Evolutionary conservation across 805 yeast genomes (phyloP).

Genomic region (Cyberlindnera saturnus): DNA sequence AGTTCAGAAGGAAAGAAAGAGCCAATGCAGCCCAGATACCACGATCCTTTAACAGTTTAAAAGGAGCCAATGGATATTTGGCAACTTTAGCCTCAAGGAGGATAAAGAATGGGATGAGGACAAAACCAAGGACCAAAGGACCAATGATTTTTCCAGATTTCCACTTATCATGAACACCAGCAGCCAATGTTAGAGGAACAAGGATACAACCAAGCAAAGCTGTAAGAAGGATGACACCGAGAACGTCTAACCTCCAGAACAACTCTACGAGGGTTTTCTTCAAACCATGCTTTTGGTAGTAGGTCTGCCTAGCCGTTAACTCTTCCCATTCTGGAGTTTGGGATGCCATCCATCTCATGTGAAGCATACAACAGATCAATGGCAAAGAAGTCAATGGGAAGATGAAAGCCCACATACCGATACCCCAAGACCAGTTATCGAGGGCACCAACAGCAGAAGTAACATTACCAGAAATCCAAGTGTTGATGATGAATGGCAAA

Average conservation of each 20-base stretch:
- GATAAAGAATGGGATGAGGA: slow-evolving; percentile 50
- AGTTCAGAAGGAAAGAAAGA: slow-evolving; percentile 52
- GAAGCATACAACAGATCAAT: slow-evolving; percentile 42
- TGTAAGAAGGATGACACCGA: slow-evolving; percentile 53
- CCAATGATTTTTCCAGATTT: slow-evolving; percentile 53
- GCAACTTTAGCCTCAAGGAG: slow-evolving; percentile 56
- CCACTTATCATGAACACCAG: slow-evolving; percentile 56
- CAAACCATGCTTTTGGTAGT: slow-evolving; percentile 32
- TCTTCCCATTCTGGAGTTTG: slow-evolving; percentile 45
- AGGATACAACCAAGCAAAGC: slow-evolving; percentile 57
- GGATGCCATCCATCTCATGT: slow-evolving; percentile 50
- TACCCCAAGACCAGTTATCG: slow-evolving; percentile 61
- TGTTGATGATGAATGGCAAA: slow-evolving; percentile 66
- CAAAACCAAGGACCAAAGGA: slow-evolving; percentile 64
- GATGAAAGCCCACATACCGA: slow-evolving; percentile 77
- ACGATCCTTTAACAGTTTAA: slow-evolving; percentile 52
- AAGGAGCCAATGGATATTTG: slow-evolving; percentile 58
- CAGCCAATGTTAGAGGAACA: slow-evolving; percentile 73
- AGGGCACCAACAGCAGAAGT: slow-evolving; percentile 29
- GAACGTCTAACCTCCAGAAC: slow-evolving; percentile 61
- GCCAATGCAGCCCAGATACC: slow-evolving; percentile 69
- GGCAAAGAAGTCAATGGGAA: slow-evolving; percentile 66
- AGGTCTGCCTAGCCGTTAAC: slow-evolving; percentile 34
- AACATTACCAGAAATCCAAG: slow-evolving; percentile 70
- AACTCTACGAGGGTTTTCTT: slow-evolving; percentile 28